Evolutionary conservation across 371 early-diverging fungal species (phyloP), one percentile per base, ranked within the genome.

Genomic region (Vittaforma corneae): DNA sequence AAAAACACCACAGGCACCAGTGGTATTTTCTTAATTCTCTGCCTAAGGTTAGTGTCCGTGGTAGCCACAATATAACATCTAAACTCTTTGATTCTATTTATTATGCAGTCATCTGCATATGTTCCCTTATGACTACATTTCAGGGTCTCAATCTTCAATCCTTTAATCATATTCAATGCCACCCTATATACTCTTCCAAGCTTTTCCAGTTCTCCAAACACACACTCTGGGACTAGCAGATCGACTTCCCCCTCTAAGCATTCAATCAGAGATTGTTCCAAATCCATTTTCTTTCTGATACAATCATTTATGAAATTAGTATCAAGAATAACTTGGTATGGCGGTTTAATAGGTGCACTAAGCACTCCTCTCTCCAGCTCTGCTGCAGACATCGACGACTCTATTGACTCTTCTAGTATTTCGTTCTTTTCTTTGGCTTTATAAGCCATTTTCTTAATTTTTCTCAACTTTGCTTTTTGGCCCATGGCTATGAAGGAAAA

Each of bases 241-340:
- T 93, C 87, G 58, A 82, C 81, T 78, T 72, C 55, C 64, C 59
- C 73, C 75, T 87, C 90, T 22, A 97, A 82, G 75, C 93, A 94
- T 75, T 92, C 92, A 91, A 96, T 93, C 87, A 95, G 88, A 14
- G 89, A 86, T 70, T 89, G 86, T 40, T 92, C 84, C 44, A 93
- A 82, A 76, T 97, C 97, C 33, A 96, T 83, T 77, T 94, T 94
- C 84, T 94, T 94, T 76, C 93, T 90, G 70, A 98, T 90, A 20
- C 93, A 88, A 71, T 94, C 92, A 82, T 97, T 96, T 82, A 98
- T 95, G 74, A 97, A 98, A 80, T 98, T 98, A 71, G 99, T 97
- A 82, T 98, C 99, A 38, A 98, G 86, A 9, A 98, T 80, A 34
- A 98, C 86, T 67, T 89, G 88, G 79, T 97, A 98, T 32, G 99